Base-by-base conservation (phyloP, 176 grass and related monocot genomes). In the Zoysia japonica region DNA sequence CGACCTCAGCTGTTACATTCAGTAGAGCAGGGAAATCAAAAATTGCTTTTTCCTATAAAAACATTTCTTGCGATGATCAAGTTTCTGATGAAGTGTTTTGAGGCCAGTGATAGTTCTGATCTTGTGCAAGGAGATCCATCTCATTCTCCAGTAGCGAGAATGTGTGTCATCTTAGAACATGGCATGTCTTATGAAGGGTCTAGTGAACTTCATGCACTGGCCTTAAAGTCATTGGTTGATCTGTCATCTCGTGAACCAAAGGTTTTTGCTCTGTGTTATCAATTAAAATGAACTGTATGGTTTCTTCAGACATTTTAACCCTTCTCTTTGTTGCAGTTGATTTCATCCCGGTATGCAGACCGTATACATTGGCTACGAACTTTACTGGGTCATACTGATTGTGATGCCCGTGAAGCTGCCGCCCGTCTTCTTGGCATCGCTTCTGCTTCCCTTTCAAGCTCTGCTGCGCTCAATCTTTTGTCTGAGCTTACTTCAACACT, bases 71-170 rank as follows among this genome's bases (percentile, higher is more conserved):
- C 85, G 38, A 97, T 94, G 89, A 71, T 94, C 78, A 92, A 88
- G 80, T 97, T 97, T 86, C 79, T 94, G 65, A 97, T 94, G 91
- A 97, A 94, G 88, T 97, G 94, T 54, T 92, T 97, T 87, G 71
- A 84, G 72, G 76, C 85, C 82, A 83, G 79, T 84, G 67, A 50
- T 85, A 77, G 46, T 71, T 71, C 49, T 43, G 16, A 82, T 74
- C 17, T 71, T 69, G 11, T 75, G 71, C 81, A 78, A 73, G 68
- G 63, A 67, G 89, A 90, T 47, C 50, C 59, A 85, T 89, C 85
- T 75, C 6, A 80, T 75, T 88, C 83, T 60, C 64, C 85, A 42
- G 80, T 88, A 72, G 79, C 77, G 61, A 93, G 68, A 73, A 81
- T 97, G 75, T 93, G 87, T 81, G 66, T 89, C 38, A 65, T 97